Evolutionary conservation across 2,329 filamentous ascomycete species (phyloP), one percentile per base, ranked within the genome.

Genomic region (Botryosphaeria dothidea): DNA sequence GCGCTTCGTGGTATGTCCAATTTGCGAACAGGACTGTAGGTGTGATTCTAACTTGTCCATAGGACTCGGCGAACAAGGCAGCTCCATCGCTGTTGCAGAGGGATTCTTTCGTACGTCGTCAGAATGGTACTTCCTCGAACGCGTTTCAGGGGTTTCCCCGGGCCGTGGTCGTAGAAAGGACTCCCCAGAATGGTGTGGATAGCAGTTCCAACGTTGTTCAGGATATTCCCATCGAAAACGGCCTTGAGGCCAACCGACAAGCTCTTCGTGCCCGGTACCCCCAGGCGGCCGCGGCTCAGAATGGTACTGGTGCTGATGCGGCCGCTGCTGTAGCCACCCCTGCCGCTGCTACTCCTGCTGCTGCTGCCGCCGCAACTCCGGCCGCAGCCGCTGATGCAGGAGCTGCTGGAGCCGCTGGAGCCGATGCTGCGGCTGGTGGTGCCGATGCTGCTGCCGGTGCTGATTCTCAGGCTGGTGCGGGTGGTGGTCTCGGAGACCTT

Each of bases 141-240:
- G 36, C 54, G 15, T 58, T 58, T 36, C 36, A 43, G 54, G 54
- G 54, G 6, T 58, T 58, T 17, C 54, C 54, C 36, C 52, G 52
- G 21, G 52, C 34, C 15, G 52, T 21, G 21, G 34, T 25, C 8
- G 49, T n/a, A 23, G 49, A 19, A 8, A 52, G 27, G 29, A 34
- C 49, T 19, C 49, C 49, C 49, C 49, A 52, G 19, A 38, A 23
- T 36, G 31, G 25, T 23, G 23, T 27, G 36, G 23, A 58, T 17
- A 58, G 23, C 36, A 58, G 23, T 58, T 43, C 54, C 54, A 58
- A 58, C 54, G 11, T 9, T 43, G 11, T 58, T 8, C 54, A 58
- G 54, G 36, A 25, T 9, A 11, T 58, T 15, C 38, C 54, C n/a
- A 41, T 27, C 54, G 54, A 58, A 23, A 27, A 58, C 38, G 54